Base-by-base conservation (phyloP, 1,284 basidiomycete genomes). In the Microbotryomycetes sp. region DNA sequence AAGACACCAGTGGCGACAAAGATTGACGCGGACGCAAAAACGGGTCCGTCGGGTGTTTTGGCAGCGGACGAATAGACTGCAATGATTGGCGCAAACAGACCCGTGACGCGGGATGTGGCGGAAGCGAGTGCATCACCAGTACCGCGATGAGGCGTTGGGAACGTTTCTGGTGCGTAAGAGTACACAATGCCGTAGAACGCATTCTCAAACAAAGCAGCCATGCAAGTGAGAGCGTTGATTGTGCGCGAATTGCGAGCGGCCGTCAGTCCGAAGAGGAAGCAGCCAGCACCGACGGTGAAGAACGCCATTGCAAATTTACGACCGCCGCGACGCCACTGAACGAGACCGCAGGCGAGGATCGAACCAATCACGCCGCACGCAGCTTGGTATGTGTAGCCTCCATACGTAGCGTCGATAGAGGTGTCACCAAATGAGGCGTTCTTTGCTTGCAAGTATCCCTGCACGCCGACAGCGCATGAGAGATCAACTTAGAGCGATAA, bases 251-350 rank as follows among this genome's bases (percentile, higher is more conserved):
- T 81, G 54, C 72, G 78, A 50, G 81, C 80, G 13, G 81, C 81
- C 13, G 84, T 85, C 71, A 85, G 83, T 35, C 80, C 75, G 74
- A 85, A 84, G 63, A 85, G 73, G 72, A 84, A 84, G 52, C 83
- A 66, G 6, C 80, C 81, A 0, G 82, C 81, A 24, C 80, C 62
- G n/a, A 76, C 66, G 0, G 82, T 83, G 29, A 79, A 80, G 29
- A 77, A 64, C 5, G 80, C 78, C 74, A 83, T 79, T 15, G 81
- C 79, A 53, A 79, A 73, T 69, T 82, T 82, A 55, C 82, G 73
- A 1, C 81, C 82, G 1, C 80, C 79, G 23, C 77, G 70, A 15
- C 78, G 77, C 73, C 78, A 77, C 57, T 84, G 83, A 45, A 85
- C 82, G 18, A 83, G 73, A 7, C 76, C 71, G 15, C 82, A 79